These are phyloP conservation scores for Rhizopogon salebrosus DNA, from an alignment of 768 basidiomycete genomes.

Conservation along the genomic window DNA sequence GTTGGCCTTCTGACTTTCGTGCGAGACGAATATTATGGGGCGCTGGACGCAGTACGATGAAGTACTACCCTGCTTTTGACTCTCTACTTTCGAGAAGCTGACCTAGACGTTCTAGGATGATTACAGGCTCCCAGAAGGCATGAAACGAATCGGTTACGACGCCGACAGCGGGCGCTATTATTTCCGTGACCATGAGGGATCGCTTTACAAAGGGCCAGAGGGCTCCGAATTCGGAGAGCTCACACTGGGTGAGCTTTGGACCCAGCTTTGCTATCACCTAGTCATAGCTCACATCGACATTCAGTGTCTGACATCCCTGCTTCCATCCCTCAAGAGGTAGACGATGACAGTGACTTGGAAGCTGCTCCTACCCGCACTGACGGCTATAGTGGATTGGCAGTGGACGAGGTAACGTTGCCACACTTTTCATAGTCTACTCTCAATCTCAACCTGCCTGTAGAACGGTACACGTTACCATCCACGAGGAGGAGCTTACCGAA, in stretches of 20 bases:
- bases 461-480: slow-evolving; percentile 25
- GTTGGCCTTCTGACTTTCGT: slow-evolving; percentile 15
- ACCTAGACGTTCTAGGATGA: slow-evolving; percentile 32
- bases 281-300: neutral
- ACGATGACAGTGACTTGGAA: slow-evolving; percentile 44
- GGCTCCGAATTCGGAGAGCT: slow-evolving; percentile 59
- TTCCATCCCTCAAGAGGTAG: slow-evolving; percentile 19
- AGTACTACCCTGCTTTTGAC: slow-evolving; percentile 2
- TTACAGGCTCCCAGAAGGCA: slow-evolving; percentile 48
- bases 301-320: slow-evolving; percentile 28
- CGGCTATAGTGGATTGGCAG: slow-evolving; percentile 51
- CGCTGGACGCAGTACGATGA: slow-evolving; percentile 36
- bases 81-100: neutral
- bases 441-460: slow-evolving; percentile 24
- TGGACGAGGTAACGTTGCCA: slow-evolving; percentile 42
- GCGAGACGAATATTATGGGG: slow-evolving; percentile 20
- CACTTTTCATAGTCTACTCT: neutral
- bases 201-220: slow-evolving; percentile 49
- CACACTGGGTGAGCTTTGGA: slow-evolving; percentile 29
- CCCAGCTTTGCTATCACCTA: neutral
- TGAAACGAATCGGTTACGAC: slow-evolving; percentile 72
- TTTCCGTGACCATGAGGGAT: slow-evolving; percentile 54
- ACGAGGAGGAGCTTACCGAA: slow-evolving; percentile 46
- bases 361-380: slow-evolving; percentile 49
- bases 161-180: slow-evolving; percentile 62